Evolutionary conservation across 495 filamentous ascomycete species (phyloP).

Genomic region (Xylaria grammica): DNA sequence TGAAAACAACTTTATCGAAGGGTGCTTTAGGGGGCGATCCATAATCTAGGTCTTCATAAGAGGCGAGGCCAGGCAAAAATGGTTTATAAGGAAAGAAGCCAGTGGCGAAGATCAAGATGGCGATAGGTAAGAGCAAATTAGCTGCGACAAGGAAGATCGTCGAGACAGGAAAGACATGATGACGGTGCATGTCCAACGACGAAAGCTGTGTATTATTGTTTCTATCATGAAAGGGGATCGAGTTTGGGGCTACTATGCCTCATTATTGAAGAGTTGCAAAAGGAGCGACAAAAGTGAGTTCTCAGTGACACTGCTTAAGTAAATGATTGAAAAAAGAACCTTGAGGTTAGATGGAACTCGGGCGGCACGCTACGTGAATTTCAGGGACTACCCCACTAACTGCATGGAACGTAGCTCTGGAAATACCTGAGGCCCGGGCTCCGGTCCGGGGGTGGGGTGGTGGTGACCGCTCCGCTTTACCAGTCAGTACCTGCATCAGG

Average conservation of each 20-base stretch:
- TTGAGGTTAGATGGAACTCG: not conserved
- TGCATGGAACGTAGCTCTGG: not conserved
- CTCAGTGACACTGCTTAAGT: conserved; percentile 1
- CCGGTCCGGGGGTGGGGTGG: too few relatives aligned
- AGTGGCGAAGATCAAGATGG: conserved; percentile 81
- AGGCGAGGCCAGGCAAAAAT: conserved; percentile 81
- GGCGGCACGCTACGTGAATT: too few relatives aligned
- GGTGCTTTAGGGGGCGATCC: conserved; percentile 60
- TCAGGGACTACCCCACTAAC: too few relatives aligned
- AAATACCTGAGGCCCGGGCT: too few relatives aligned
- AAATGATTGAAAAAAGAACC: not conserved
- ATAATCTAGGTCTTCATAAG: conserved; percentile 57
- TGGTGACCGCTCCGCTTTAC: too few relatives aligned
- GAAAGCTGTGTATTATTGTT: not conserved
- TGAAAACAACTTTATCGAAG: conserved; percentile 92
- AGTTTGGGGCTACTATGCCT: not conserved
- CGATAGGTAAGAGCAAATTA: conserved; percentile 78
- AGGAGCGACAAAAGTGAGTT: conserved; percentile 7
- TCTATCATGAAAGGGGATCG: conserved; percentile 13
- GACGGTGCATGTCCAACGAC: conserved; percentile 34
- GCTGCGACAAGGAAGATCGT: conserved; percentile 60
- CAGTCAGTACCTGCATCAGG: too few relatives aligned
- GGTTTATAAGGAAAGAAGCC: conserved; percentile 99
- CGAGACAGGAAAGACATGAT: conserved; percentile 42
- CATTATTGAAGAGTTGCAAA: not conserved